Conservation (phyloP, 1,284 basidiomycete genomes). For the Melampsora larici-populina region DNA sequence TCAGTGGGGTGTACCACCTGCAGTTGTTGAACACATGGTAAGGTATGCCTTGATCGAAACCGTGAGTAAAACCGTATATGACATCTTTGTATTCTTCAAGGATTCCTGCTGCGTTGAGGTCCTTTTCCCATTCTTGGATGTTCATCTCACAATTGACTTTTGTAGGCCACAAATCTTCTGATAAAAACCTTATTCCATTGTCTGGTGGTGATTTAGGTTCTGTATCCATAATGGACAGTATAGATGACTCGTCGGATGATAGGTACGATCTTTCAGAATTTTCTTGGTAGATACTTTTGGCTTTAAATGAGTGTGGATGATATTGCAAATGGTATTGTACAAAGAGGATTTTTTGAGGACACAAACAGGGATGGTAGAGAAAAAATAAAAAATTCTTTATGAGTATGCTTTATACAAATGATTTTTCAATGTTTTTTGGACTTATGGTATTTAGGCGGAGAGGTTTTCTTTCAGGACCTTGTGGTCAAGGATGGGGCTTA, state of each 20-base stretch:
- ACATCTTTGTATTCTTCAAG: background rate
- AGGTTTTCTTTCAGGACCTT: background rate
- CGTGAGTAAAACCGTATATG: no score
- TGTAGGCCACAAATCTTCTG: background rate
- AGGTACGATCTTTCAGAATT: no score
- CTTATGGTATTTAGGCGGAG: no score
- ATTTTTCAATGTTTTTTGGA: no score
- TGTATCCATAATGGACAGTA: background rate
- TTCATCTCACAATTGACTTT: background rate
- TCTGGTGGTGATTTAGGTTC: no score
- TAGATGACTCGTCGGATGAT: no score
- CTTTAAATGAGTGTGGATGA: no score
- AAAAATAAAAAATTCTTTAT: background rate
- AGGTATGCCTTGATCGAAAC: conserved; percentile 14
- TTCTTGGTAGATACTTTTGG: no score
- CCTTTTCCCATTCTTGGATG: background rate
- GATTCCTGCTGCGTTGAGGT: background rate
- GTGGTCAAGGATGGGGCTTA: background rate
- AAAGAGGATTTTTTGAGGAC: no score
- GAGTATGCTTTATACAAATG: background rate
- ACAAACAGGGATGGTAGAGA: background rate
- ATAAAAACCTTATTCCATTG: no score
- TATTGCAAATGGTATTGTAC: no score
- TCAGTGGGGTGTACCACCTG: no score
- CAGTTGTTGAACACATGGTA: background rate